Base-by-base conservation (phyloP, 2,329 filamentous ascomycete species). In the Pseudocercospora cruenta region DNA sequence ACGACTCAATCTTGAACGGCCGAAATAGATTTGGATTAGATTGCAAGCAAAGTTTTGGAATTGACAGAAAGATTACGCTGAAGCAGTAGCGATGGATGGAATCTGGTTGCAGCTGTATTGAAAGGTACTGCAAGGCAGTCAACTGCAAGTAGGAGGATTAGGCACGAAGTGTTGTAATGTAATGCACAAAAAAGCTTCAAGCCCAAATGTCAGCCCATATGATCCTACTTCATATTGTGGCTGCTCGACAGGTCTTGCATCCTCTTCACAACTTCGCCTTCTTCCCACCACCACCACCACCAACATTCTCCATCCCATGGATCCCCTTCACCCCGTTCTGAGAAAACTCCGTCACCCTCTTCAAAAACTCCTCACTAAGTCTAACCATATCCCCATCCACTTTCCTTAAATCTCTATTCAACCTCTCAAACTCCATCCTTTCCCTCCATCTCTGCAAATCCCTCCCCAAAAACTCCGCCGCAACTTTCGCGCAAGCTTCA, bases 21-120 rank as follows among this genome's bases (percentile, higher is more conserved):
- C 55, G 55, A 58, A 58, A 58, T 58, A 58, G 55, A 58, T n/a
- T 36, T 58, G 55, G 22, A 36, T 24, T 36, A 33, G 28, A 58
- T 28, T 33, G 51, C 51, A 33, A 55, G 16, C 26, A 10, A 28
- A 8, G 12, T 10, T 55, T 26, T 55, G 51, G 14, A 31, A 31
- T 16, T 16, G 26, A 55, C 26, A 55, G 24, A 31, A 24, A 31
- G 8, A 24, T n/a, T 31, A 16, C 33, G 22, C 26, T 55, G 26
- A 31, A 55, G 3, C 51, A 55, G 22, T 26, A 31, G 51, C 22
- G 22, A 43, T 43, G 47, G 21, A 22, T 12, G 24, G 21, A 22
- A 53, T 22, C 9, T 53, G 47, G 21, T n/a, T n/a, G n/a, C n/a
- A n/a, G n/a, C n/a, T n/a, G n/a, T 21, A 26, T 53, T 21, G 47